Percentiles rank a stretch among this genome's conserved stretches.
Evolutionary conservation across 2,329 filamentous ascomycete species (phyloP).

Genomic region (Epichloe hybrida): DNA sequence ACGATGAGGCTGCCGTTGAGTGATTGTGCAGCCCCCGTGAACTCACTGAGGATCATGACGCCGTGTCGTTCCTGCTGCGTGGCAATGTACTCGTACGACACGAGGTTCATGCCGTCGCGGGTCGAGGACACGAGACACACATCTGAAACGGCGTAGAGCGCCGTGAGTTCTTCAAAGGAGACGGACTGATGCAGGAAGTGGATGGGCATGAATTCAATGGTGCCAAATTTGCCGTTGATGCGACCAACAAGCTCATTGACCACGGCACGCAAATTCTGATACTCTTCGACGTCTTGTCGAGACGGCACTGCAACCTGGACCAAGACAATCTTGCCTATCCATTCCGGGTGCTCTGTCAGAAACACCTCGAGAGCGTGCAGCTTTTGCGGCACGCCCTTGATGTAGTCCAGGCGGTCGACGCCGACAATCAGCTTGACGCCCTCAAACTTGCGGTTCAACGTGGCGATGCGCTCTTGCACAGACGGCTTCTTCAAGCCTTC

Average conservation of each 20-base stretch:
- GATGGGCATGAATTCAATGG: constrained; percentile 96
- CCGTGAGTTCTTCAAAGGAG: constrained; percentile 85
- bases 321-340: constrained; percentile 93
- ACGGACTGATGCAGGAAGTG: constrained; percentile 97
- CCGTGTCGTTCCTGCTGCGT: constrained; percentile 84
- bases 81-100: constrained; percentile 96
- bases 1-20: constrained; percentile 88
- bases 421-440: constrained; percentile 94
- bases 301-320: constrained; percentile 94
- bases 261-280: constrained; percentile 87
- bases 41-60: constrained; percentile 89
- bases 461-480: constrained; percentile 76
- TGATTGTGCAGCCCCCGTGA: constrained; percentile 88
- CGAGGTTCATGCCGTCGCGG: constrained; percentile 95
- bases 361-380: constrained; percentile 94
- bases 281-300: constrained; percentile 91
- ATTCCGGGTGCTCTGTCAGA: constrained; percentile 90
- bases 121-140: constrained; percentile 87
- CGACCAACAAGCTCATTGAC: constrained; percentile 94
- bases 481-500: constrained; percentile 75
- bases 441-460: constrained; percentile 79
- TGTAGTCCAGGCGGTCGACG: constrained; percentile 93
- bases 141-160: constrained; percentile 83
- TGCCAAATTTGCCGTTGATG: constrained; percentile 95
- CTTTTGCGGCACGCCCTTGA: constrained; percentile 97